Conservation (phyloP, 108 stramenopile species). For the Mediolabrus comicus region DNA sequence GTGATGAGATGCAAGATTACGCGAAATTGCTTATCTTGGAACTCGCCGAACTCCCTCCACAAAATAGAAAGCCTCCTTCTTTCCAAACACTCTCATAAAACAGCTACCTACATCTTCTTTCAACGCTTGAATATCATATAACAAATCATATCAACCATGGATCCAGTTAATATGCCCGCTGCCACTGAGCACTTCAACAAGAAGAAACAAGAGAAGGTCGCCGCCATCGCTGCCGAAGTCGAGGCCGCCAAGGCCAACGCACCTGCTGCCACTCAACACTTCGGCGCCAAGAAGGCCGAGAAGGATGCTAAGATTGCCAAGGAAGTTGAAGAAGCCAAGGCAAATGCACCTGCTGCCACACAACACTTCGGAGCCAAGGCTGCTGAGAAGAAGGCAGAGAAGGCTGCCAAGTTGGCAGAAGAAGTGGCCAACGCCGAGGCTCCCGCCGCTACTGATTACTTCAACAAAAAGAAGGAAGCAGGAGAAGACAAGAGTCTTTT, state of each 20-base stretch:
- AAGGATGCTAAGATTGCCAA: background rate
- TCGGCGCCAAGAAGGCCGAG: background rate
- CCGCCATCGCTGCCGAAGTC: too few species aligned
- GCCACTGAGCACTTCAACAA: too few species aligned
- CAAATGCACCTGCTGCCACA: background rate
- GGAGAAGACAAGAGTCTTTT: too few species aligned
- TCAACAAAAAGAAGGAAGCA: background rate
- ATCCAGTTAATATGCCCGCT: too few species aligned
- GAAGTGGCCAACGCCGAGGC: background rate
- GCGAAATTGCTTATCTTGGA: too few species aligned
- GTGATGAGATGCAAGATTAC: too few species aligned
- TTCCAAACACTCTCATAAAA: too few species aligned
- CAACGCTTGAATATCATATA: too few species aligned
- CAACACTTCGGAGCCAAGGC: background rate
- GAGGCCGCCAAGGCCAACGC: background rate
- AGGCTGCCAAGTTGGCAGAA: background rate
- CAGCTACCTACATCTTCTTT: too few species aligned
- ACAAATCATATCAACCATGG: background rate
- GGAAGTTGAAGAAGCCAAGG: background rate
- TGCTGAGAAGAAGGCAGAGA: background rate
- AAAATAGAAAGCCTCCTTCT: too few species aligned
- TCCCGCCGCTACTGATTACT: background rate
- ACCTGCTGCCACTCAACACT: background rate
- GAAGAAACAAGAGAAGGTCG: too few species aligned
- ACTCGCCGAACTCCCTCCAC: too few species aligned